These are phyloP conservation scores for Hypholoma sublateritium DNA, from an alignment of 768 basidiomycete species.

Conservation along the genomic window DNA sequence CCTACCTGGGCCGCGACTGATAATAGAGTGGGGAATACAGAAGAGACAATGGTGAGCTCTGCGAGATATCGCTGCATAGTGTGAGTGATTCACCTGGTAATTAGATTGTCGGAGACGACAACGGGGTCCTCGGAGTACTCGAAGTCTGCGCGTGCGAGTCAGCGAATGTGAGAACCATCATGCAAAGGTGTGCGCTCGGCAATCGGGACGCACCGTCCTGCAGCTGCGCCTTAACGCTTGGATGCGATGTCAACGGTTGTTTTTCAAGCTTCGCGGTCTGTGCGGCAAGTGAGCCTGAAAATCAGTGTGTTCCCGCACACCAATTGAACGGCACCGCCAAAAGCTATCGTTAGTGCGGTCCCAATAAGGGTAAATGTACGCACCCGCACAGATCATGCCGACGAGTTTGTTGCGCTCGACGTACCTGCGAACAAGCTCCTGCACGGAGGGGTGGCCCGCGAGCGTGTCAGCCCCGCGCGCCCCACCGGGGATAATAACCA, in stretches of 20 bases:
- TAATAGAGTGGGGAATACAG: constrained; percentile 1
- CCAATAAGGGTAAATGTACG: constrained; percentile 11
- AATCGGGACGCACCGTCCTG: constrained; percentile 39
- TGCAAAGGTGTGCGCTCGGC: constrained; percentile 11
- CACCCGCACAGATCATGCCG: constrained; percentile 87
- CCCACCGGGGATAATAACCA: constrained; percentile 76
- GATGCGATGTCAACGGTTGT: constrained; percentile 78
- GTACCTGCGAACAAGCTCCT: constrained; percentile 60
- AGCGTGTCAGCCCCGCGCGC: constrained; percentile 77
- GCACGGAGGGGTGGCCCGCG: constrained; percentile 55
- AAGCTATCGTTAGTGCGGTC: neutral
- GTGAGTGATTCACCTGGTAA: constrained; percentile 62
- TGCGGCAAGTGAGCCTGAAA: constrained; percentile 68
- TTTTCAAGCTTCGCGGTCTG: constrained; percentile 56
- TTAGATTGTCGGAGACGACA: constrained; percentile 67
- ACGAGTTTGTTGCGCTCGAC: constrained; percentile 56
- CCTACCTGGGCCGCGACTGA: constrained; percentile 72
- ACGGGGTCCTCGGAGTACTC: constrained; percentile 75
- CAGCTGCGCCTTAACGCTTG: constrained; percentile 62
- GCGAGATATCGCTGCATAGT: neutral
- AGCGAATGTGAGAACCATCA: neutral
- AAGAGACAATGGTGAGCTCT: neutral
- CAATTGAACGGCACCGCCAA: neutral
- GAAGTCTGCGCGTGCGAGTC: constrained; percentile 45
- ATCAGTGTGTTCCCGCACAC: neutral